Percentiles rank a stretch among this genome's conserved stretches.
These are phyloP conservation scores for Ochromonas danica DNA, from an alignment of 108 stramenopile species.

Conservation along the genomic window DNA sequence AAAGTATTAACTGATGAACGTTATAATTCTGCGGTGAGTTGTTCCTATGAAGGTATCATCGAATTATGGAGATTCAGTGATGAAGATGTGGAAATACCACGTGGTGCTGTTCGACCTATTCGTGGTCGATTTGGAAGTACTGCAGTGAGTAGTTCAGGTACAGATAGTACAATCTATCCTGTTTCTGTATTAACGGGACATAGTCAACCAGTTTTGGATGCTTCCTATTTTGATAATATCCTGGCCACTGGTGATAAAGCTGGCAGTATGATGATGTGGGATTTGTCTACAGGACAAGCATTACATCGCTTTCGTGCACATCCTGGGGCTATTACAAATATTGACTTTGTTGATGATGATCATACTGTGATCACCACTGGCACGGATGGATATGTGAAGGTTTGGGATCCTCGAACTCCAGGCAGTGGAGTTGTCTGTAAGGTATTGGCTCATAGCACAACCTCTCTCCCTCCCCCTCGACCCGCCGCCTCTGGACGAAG, in stretches of 20 bases:
- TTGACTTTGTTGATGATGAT: not conserved
- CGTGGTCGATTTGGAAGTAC: too few relatives aligned
- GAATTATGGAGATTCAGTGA: not conserved
- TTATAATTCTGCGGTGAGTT: conserved; percentile 3
- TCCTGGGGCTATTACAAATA: conserved; percentile 13
- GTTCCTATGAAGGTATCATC: conserved; percentile 8
- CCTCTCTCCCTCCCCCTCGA: not conserved
- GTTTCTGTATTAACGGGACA: not conserved
- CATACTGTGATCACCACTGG: not conserved
- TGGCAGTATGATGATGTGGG: not conserved
- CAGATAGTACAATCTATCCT: not conserved
- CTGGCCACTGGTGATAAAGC: conserved; percentile 3
- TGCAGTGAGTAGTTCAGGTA: not conserved
- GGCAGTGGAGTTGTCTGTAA: not conserved
- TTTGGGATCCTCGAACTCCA: conserved; percentile 13
- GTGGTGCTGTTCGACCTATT: not conserved
- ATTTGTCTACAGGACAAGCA: not conserved
- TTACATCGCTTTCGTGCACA: conserved; percentile 10
- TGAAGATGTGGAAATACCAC: not conserved
- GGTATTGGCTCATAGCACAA: not conserved
- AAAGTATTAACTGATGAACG: conserved; percentile 2
- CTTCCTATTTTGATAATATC: not conserved
- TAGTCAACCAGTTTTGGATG: not conserved
- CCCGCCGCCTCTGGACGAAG: not conserved
- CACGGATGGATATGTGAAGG: conserved; percentile 16